These are phyloP conservation scores for Mycena latifolia DNA, from an alignment of 768 basidiomycete species.

Conservation along the genomic window DNA sequence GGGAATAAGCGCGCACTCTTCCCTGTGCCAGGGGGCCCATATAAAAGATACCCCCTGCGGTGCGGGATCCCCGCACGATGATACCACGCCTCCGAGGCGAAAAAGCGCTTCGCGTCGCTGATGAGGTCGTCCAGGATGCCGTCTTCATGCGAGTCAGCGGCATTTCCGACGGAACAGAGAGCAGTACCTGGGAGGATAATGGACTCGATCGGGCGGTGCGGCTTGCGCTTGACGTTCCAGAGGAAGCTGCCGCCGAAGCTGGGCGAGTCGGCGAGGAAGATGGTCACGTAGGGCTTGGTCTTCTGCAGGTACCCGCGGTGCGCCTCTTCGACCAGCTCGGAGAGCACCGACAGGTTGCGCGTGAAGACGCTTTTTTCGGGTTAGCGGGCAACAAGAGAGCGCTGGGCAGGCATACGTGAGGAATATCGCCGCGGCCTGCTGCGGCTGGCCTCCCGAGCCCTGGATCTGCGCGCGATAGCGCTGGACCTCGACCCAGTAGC, in stretches of 20 bases:
- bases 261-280: conserved; percentile 50
- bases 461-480: conserved; percentile 41
- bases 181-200: conserved; percentile 31
- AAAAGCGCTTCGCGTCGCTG: conserved; percentile 65
- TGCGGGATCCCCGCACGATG: conserved; percentile 68
- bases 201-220: conserved; percentile 56
- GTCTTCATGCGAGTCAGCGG: conserved; percentile 50
- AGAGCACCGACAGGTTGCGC: conserved; percentile 50
- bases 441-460: conserved; percentile 21
- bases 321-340: conserved; percentile 52
- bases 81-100: conserved; percentile 72
- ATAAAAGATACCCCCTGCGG: conserved; percentile 67
- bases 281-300: conserved; percentile 50
- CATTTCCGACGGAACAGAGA: background rate
- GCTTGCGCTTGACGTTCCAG: conserved; percentile 64
- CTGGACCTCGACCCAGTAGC: conserved; percentile 54
- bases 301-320: conserved; percentile 49
- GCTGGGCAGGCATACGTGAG: conserved; percentile 43
- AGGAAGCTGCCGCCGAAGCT: conserved; percentile 51
- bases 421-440: conserved; percentile 41
- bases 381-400: background rate
- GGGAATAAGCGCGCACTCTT: conserved; percentile 55
- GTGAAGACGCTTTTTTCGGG: conserved; percentile 51
- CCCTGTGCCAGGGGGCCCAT: conserved; percentile 72
- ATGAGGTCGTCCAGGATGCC: conserved; percentile 62